Evolutionary conservation across 768 basidiomycete genomes (phyloP).

Genomic region (Hypholoma sublateritium): DNA sequence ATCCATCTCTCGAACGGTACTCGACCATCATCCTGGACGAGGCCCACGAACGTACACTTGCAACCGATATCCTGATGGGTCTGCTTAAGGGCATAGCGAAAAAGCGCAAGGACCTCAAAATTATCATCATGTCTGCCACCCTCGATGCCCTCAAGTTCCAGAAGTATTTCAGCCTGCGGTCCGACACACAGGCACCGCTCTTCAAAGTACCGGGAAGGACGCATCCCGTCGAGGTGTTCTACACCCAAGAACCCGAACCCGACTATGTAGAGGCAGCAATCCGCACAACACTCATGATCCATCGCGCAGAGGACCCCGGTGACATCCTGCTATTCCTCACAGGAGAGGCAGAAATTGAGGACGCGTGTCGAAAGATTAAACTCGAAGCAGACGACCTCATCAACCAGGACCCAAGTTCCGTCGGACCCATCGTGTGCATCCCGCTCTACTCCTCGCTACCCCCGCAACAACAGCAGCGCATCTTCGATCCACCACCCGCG

Average conservation of each 20-base stretch:
- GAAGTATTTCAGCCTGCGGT: slow-evolving; percentile 76
- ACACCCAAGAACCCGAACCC: slow-evolving; percentile 88
- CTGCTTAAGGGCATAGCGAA: slow-evolving; percentile 84
- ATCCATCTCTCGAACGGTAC: slow-evolving; percentile 84
- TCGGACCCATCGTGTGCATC: slow-evolving; percentile 87
- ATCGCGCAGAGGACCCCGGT: slow-evolving; percentile 90
- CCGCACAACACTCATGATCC: slow-evolving; percentile 95
- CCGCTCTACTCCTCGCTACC: slow-evolving; percentile 96
- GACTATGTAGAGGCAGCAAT: slow-evolving; percentile 98
- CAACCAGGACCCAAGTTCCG: slow-evolving; percentile 66
- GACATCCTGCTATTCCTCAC: slow-evolving; percentile 95
- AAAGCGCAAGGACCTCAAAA: slow-evolving; percentile 85
- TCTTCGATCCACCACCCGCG: slow-evolving; percentile 86
- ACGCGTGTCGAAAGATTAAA: slow-evolving; percentile 91
- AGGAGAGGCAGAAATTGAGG: slow-evolving; percentile 98
- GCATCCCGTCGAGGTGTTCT: slow-evolving; percentile 95
- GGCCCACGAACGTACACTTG: slow-evolving; percentile 96
- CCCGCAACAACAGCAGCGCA: slow-evolving; percentile 92
- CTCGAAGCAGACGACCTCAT: slow-evolving; percentile 84
- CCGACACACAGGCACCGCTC: slow-evolving; percentile 58
- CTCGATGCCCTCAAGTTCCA: slow-evolving; percentile 97
- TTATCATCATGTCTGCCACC: slow-evolving; percentile 98
- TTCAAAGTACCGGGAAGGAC: slow-evolving; percentile 93
- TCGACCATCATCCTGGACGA: slow-evolving; percentile 99
- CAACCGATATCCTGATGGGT: slow-evolving; percentile 99